Conservation (phyloP, 306 rosid genomes). For the Fagus sylvatica region DNA sequence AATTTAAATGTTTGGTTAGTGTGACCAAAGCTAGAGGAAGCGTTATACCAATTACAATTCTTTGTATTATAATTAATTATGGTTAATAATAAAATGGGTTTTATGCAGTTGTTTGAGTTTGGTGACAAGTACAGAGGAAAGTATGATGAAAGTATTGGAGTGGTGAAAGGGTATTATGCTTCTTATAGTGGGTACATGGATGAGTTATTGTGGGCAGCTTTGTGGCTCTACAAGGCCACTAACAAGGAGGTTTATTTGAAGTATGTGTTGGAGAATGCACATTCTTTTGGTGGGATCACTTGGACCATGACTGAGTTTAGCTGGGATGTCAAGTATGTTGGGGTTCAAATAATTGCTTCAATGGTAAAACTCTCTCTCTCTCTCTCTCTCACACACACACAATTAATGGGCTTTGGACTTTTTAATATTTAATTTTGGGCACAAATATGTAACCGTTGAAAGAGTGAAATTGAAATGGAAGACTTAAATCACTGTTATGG, state of each 20-base stretch:
- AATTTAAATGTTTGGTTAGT: background rate
- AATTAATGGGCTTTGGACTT: background rate
- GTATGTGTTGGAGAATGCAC: constrained; percentile 51
- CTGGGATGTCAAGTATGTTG: constrained; percentile 81
- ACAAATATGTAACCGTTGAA: too few relatives aligned
- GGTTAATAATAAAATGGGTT: constrained; percentile 10
- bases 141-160: constrained; percentile 73
- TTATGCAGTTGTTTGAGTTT: constrained; percentile 74
- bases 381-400: background rate
- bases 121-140: constrained; percentile 70
- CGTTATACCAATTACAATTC: background rate
- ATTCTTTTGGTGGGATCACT: constrained; percentile 69
- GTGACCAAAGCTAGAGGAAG: background rate
- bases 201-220: constrained; percentile 85
- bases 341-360: constrained; percentile 69
- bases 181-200: constrained; percentile 88
- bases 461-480: too few relatives aligned
- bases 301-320: constrained; percentile 82
- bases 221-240: constrained; percentile 74
- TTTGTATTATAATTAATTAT: background rate
- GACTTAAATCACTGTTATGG: too few relatives aligned
- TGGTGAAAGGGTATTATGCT: constrained; percentile 58
- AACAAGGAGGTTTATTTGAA: constrained; percentile 49
- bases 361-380: constrained; percentile 40
- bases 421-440: constrained; percentile 12